A percentile compares a stretch with the other conserved stretches of the same genome.
Conservation (phyloP, 805 yeast species). For the Jamesozyma jinghongensis region DNA sequence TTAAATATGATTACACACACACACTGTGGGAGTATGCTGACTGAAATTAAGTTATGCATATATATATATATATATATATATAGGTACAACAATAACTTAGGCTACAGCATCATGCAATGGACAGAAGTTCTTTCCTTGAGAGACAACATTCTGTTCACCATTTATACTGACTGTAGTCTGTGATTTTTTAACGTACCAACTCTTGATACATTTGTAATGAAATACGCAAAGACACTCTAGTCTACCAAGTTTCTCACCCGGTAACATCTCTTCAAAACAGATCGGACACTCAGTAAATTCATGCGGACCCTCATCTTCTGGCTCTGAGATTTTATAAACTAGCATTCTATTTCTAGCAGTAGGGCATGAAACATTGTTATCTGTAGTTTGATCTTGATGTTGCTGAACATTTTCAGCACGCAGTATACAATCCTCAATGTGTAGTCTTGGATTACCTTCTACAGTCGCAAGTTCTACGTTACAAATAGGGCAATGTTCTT, state of each 20-base stretch:
- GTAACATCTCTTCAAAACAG: conserved; percentile 78
- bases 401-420: conserved; percentile 42
- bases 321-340: conserved; percentile 43
- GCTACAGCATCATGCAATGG: conserved; percentile 39
- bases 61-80: too few relatives aligned
- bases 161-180: conserved; percentile 18
- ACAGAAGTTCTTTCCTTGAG: conserved; percentile 35
- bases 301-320: conserved; percentile 12
- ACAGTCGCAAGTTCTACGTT: conserved; percentile 8
- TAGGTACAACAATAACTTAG: too few relatives aligned
- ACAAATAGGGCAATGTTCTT: conserved; percentile 35
- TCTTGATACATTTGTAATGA: conserved; percentile 82
- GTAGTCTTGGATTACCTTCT: conserved; percentile 33
- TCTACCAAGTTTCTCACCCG: conserved; percentile 85
- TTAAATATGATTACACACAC: too few relatives aligned
- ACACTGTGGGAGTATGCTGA: too few relatives aligned
- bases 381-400: conserved; percentile 24
- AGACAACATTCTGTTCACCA: conserved; percentile 6
- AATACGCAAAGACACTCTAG: conserved; percentile 91
- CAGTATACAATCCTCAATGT: conserved; percentile 60
- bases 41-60: too few relatives aligned
- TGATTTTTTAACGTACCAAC: conserved; percentile 84
- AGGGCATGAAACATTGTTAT: neutral
- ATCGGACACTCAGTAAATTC: conserved; percentile 78
- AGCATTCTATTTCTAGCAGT: conserved; percentile 62